Evolutionary conservation across 305 asterid genomes (phyloP).

Genomic region (Plantago rigida): DNA sequence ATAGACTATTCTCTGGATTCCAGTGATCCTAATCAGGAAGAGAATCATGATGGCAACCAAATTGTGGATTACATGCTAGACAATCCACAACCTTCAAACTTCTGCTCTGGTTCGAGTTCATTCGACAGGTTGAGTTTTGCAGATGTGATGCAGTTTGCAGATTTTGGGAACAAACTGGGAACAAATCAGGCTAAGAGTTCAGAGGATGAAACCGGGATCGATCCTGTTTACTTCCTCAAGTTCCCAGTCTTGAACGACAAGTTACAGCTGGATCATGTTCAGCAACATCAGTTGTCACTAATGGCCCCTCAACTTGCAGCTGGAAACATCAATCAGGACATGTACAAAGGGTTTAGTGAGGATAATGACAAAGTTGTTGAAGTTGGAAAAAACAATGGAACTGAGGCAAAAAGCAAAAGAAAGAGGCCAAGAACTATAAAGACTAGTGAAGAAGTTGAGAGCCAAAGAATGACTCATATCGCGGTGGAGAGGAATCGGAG

Average conservation of each 20-base stretch:
- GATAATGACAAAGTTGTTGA: conserved; percentile 26
- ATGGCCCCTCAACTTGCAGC: conserved; percentile 24
- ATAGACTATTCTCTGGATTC: conserved; percentile 35
- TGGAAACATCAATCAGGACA: conserved; percentile 24
- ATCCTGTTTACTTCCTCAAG: conserved; percentile 74
- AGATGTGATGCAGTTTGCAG: conserved; percentile 89
- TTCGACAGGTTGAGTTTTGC: conserved; percentile 73
- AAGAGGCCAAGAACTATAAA: conserved; percentile 58
- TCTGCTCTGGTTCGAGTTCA: conserved; percentile 37
- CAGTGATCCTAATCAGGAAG: conserved; percentile 24
- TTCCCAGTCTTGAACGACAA: conserved; percentile 70
- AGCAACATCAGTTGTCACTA: conserved; percentile 24
- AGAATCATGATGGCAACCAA: conserved; percentile 28
- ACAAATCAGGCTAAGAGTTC: conserved; percentile 39
- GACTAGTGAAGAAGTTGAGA: conserved; percentile 80
- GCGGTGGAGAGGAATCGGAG: conserved; percentile 90
- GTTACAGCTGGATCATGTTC: conserved; percentile 35
- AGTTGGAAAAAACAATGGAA: conserved; percentile 31
- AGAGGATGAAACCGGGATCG: conserved; percentile 46
- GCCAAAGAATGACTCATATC: conserved; percentile 96
- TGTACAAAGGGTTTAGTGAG: conserved; percentile 18
- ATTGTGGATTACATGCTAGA: conserved; percentile 52
- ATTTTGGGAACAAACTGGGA: conserved; percentile 64
- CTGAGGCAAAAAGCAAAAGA: conserved; percentile 47
- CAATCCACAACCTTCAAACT: conserved; percentile 32